These are phyloP conservation scores for Solanum lycopersicoides DNA, from an alignment of 257 asterid species.

Conservation along the genomic window DNA sequence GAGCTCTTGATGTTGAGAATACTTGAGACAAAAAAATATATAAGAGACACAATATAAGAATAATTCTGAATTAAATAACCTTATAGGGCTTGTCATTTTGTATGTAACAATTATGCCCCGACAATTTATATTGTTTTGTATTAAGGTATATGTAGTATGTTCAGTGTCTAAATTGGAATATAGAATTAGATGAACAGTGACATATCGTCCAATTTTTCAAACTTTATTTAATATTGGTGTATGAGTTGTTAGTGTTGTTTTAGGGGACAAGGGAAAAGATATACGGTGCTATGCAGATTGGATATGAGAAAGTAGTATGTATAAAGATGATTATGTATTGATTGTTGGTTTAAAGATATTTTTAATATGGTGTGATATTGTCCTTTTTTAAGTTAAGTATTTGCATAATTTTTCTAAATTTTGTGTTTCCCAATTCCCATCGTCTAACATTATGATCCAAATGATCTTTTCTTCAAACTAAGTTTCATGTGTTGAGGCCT, in stretches of 20 bases:
- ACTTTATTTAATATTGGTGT: background rate
- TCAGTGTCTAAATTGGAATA: background rate
- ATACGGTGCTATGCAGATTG: too few relatives aligned
- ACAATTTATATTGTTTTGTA: background rate
- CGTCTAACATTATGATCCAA: background rate
- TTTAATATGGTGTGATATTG: background rate
- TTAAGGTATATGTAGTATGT: background rate
- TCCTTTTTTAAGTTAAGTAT: background rate
- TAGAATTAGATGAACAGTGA: background rate
- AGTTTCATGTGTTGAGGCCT: background rate
- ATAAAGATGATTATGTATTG: too few relatives aligned
- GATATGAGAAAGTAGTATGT: background rate
- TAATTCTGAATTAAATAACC: background rate
- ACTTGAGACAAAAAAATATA: constrained; percentile 12
- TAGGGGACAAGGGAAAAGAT: background rate
- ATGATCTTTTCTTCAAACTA: background rate
- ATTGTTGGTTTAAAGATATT: background rate
- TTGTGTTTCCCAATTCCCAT: background rate
- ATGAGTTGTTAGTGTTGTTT: background rate
- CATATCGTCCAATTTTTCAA: background rate
- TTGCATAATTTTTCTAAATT: background rate
- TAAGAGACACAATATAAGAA: background rate
- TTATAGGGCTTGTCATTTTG: constrained; percentile 15
- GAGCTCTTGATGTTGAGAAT: constrained; percentile 54
- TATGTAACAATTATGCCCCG: background rate